These are phyloP conservation scores for Neonectria faginata DNA, from an alignment of 2,329 filamentous ascomycete genomes.

Conservation along the genomic window DNA sequence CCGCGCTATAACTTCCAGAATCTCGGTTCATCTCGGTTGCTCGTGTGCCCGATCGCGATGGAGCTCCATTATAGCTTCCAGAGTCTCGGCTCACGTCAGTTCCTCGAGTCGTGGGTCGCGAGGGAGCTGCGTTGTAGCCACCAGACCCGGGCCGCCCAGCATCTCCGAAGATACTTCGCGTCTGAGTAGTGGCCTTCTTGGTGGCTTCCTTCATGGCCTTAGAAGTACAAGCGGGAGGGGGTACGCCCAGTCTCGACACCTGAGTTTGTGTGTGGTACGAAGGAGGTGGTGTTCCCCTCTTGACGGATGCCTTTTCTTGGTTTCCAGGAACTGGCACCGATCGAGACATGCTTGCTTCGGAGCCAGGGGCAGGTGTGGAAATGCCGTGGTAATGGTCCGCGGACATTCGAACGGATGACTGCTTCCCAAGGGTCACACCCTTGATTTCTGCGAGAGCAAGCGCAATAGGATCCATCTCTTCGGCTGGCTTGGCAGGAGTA, in stretches of 20 bases:
- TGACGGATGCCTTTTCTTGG: slow-evolving; percentile 62
- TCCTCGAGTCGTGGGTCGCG: slow-evolving; percentile 36
- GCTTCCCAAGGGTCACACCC: slow-evolving; percentile 80
- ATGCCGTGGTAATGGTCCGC: slow-evolving; percentile 97
- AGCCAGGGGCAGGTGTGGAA: slow-evolving; percentile 77
- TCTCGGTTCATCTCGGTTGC: slow-evolving; percentile 34
- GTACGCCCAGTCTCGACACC: slow-evolving; percentile 84
- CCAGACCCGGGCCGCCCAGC: slow-evolving; percentile 50
- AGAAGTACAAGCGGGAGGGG: slow-evolving; percentile 90
- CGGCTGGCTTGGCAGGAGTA: slow-evolving; percentile 55
- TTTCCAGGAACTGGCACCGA: slow-evolving; percentile 69
- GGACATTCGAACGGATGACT: slow-evolving; percentile 85
- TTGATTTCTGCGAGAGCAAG: slow-evolving; percentile 93
- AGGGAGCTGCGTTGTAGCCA: slow-evolving; percentile 46
- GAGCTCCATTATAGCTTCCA: slow-evolving; percentile 36
- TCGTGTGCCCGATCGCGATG: slow-evolving; percentile 39
- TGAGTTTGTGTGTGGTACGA: slow-evolving; percentile 78
- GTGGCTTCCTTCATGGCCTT: slow-evolving; percentile 96
- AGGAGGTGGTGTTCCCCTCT: slow-evolving; percentile 84
- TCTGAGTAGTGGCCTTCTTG: slow-evolving; percentile 86
- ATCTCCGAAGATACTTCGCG: slow-evolving; percentile 78
- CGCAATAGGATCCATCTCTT: slow-evolving; percentile 88
- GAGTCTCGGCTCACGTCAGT: slow-evolving; percentile 30
- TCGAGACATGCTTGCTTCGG: slow-evolving; percentile 55
- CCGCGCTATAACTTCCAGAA: slow-evolving; percentile 33